Conservation (phyloP, 2,329 filamentous ascomycete genomes). For the Ophiostoma montium region DNA sequence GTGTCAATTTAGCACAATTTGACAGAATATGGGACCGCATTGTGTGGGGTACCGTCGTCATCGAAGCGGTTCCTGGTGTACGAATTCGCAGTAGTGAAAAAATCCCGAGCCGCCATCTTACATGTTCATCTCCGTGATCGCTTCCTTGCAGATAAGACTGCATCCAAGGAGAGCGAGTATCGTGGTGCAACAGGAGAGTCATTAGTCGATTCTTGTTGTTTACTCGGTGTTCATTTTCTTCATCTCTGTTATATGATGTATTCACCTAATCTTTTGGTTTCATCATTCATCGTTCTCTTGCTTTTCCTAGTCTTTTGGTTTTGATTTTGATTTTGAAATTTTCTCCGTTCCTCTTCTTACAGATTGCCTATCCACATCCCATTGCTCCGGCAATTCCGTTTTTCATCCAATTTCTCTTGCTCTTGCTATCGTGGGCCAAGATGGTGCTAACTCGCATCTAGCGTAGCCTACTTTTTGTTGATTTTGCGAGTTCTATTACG, state of each 20-base stretch:
- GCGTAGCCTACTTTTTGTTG: background rate
- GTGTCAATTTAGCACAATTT: background rate
- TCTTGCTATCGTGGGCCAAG: background rate
- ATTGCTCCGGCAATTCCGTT: background rate
- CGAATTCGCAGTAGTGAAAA: too few relatives aligned
- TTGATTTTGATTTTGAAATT: background rate
- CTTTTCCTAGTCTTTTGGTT: background rate
- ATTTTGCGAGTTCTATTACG: background rate
- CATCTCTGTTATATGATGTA: too few relatives aligned
- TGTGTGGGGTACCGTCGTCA: constrained; percentile 3
- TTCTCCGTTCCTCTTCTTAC: background rate
- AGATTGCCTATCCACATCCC: background rate
- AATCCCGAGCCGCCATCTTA: background rate
- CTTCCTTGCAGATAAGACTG: background rate
- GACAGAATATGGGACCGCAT: background rate
- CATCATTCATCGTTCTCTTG: background rate
- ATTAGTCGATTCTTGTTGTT: too few relatives aligned
- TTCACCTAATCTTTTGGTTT: too few relatives aligned
- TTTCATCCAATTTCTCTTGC: background rate
- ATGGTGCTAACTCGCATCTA: background rate
- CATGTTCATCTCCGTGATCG: constrained; percentile 1
- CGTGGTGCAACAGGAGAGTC: too few relatives aligned
- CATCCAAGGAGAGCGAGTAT: background rate
- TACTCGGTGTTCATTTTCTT: too few relatives aligned
- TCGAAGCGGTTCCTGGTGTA: background rate